Percentiles rank a stretch among this genome's conserved stretches.
Evolutionary conservation across 2,329 filamentous ascomycete species (phyloP).

Genomic region (Fusarium denticulatum): DNA sequence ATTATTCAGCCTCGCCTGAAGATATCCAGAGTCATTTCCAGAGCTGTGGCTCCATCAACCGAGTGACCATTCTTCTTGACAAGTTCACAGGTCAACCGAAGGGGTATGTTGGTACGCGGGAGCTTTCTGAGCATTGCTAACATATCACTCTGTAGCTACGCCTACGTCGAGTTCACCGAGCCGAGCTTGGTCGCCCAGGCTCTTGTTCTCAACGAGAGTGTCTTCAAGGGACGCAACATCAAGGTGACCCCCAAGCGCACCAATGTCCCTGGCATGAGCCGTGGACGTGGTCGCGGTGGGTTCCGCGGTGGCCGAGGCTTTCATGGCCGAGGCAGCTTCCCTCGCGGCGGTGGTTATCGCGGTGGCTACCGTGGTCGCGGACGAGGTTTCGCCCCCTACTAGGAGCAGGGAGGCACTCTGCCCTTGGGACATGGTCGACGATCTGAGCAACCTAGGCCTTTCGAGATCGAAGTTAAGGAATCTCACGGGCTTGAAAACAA

Average conservation of each 20-base stretch:
- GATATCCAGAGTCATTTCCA: slow-evolving; percentile 98
- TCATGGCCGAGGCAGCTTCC: slow-evolving; percentile 64
- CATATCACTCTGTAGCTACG: slow-evolving; percentile 73
- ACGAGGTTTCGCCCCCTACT: slow-evolving; percentile 73
- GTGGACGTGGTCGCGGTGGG: slow-evolving; percentile 66
- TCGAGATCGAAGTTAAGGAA: slow-evolving; percentile 43
- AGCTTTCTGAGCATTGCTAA: slow-evolving; percentile 22
- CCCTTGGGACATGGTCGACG: slow-evolving; percentile 28
- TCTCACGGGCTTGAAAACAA: slow-evolving; percentile 26
- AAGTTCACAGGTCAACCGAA: slow-evolving; percentile 99
- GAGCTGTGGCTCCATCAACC: slow-evolving; percentile 96
- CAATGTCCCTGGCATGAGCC: slow-evolving; percentile 93
- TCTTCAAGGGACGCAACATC: slow-evolving; percentile 93
- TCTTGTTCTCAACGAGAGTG: slow-evolving; percentile 93
- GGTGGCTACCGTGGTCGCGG: slow-evolving; percentile 74
- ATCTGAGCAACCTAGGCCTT: slow-evolving; percentile 32
- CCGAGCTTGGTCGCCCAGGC: slow-evolving; percentile 92
- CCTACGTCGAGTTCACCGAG: slow-evolving; percentile 98
- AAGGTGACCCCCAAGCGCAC: slow-evolving; percentile 97
- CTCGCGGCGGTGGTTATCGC: slow-evolving; percentile 65
- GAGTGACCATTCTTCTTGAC: slow-evolving; percentile 95
- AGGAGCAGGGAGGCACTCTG: slow-evolving; percentile 51
- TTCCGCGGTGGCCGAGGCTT: slow-evolving; percentile 59
- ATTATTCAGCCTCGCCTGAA: slow-evolving; percentile 96
- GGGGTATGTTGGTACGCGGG: slow-evolving; percentile 70